Evolutionary conservation across 2,329 filamentous ascomycete species (phyloP).

Genomic region (Aspergillus latus): DNA sequence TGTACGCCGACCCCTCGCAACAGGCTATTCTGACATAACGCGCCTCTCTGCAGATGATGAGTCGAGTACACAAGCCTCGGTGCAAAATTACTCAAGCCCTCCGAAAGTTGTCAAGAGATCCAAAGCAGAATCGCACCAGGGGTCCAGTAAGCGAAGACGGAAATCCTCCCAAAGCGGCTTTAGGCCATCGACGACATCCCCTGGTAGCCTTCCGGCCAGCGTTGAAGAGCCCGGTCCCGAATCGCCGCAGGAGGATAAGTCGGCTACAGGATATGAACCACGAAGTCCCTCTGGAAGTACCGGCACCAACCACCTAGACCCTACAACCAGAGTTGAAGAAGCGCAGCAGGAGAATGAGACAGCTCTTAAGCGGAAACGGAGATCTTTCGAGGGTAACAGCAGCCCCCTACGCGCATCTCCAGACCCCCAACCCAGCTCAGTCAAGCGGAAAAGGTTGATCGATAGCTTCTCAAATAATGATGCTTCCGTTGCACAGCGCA

Average conservation of each 20-base stretch:
- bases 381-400: neutral
- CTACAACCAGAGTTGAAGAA: neutral
- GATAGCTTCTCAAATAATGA: conserved; percentile 19
- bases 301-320: neutral
- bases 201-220: neutral
- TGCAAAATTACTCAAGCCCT: neutral
- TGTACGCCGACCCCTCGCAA: neutral
- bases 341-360: neutral
- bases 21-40: neutral
- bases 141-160: conserved; percentile 16
- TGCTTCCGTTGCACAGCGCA: conserved; percentile 9
- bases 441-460: conserved; percentile 31
- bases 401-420: neutral
- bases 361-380: neutral
- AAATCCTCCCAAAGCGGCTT: conserved; percentile 8
- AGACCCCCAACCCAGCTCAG: neutral
- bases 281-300: neutral
- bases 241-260: neutral
- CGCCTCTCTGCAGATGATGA: neutral
- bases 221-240: neutral
- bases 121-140: neutral
- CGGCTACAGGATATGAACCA: neutral
- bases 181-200: neutral
- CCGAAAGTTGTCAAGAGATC: neutral
- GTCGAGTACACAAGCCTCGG: neutral